These are phyloP conservation scores for Hemileccinum impolitum DNA, from an alignment of 768 basidiomycete genomes.

Conservation along the genomic window DNA sequence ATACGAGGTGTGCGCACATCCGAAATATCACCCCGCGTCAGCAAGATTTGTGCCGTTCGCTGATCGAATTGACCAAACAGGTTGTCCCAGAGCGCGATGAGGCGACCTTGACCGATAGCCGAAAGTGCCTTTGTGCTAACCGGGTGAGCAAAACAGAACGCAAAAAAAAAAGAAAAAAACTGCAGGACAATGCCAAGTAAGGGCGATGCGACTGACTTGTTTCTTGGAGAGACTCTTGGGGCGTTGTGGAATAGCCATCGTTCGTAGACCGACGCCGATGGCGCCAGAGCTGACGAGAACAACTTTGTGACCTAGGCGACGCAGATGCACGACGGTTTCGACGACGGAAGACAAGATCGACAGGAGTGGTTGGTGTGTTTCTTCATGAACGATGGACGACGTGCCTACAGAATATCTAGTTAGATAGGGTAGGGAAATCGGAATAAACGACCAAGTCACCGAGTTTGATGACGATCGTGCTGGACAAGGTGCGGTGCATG, in stretches of 20 bases:
- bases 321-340: constrained; percentile 81
- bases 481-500: constrained; percentile 34
- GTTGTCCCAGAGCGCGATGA: constrained; percentile 97
- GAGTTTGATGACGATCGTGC: constrained; percentile 84
- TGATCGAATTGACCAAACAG: constrained; percentile 91
- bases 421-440: constrained; percentile 1
- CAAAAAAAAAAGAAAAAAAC: not conserved
- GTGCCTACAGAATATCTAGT: constrained; percentile 49
- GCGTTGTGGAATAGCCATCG: constrained; percentile 78
- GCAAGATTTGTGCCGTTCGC: constrained; percentile 91
- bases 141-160: constrained; percentile 12
- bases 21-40: constrained; percentile 95
- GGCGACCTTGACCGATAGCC: constrained; percentile 93
- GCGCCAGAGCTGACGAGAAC: constrained; percentile 96
- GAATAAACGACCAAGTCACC: constrained; percentile 42
- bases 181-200: not conserved
- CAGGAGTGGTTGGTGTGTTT: constrained; percentile 86
- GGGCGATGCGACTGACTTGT: constrained; percentile 57
- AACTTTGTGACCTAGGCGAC: constrained; percentile 83
- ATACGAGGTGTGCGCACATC: constrained; percentile 55
- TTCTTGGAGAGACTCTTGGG: constrained; percentile 88
- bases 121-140: constrained; percentile 73
- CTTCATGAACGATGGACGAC: constrained; percentile 95
- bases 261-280: constrained; percentile 91
- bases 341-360: constrained; percentile 90